A percentile compares a stretch with the other conserved stretches of the same genome.
Evolutionary conservation across 805 yeast genomes (phyloP).

Genomic region (Pichia cephalocereana): DNA sequence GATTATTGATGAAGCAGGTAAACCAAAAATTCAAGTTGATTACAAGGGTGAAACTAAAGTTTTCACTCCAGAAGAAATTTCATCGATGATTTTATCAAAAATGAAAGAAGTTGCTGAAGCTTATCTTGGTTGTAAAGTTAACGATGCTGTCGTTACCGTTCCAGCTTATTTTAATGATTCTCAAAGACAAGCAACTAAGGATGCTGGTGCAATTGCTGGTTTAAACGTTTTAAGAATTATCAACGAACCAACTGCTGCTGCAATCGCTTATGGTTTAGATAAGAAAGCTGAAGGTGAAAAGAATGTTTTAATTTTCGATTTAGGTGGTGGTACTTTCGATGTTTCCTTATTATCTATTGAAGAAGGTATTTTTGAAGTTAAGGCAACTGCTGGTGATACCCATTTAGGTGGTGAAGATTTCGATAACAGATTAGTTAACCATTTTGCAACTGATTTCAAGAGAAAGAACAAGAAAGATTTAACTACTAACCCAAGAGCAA

Average conservation of each 20-base stretch:
- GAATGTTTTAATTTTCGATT: conserved; percentile 54
- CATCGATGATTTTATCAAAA: conserved; percentile 72
- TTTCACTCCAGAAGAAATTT: conserved; percentile 91
- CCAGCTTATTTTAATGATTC: conserved; percentile 81
- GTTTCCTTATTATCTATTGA: conserved; percentile 71
- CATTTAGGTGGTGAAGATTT: conserved; percentile 85
- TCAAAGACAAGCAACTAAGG: conserved; percentile 77
- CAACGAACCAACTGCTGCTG: conserved; percentile 84
- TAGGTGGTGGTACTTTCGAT: conserved; percentile 84
- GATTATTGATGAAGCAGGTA: conserved; percentile 70
- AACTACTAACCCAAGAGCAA: conserved; percentile 88
- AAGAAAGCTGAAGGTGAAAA: conserved; percentile 40
- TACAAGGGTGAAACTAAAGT: conserved; percentile 88
- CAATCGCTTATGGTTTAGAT: conserved; percentile 71
- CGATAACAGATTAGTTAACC: conserved; percentile 74
- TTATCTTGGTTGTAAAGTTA: conserved; percentile 41
- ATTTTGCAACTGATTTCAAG: conserved; percentile 92
- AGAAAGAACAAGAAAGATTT: conserved; percentile 96
- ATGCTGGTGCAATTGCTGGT: conserved; percentile 70
- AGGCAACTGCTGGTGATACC: conserved; percentile 78
- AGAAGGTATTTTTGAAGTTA: conserved; percentile 72
- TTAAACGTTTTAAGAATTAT: conserved; percentile 66
- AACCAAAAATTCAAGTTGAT: conserved; percentile 86
- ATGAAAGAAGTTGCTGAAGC: conserved; percentile 60
- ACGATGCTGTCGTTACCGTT: conserved; percentile 74